Conservation (phyloP, 2,329 filamentous ascomycete genomes). For the Cryphonectria carpinicola region DNA sequence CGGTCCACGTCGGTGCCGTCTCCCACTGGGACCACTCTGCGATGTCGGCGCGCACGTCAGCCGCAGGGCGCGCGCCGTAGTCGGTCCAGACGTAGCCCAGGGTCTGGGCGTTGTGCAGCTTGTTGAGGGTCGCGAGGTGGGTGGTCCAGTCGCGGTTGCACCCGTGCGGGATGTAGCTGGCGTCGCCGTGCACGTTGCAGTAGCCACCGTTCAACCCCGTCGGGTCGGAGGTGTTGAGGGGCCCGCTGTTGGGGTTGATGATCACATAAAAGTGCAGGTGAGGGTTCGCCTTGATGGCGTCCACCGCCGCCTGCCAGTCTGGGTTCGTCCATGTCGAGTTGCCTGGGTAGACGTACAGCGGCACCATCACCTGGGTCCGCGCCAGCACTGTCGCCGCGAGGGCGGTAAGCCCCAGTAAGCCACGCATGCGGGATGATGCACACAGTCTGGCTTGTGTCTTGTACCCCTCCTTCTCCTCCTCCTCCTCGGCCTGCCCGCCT, state of each 20-base stretch:
- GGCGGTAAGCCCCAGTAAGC: slow-evolving; percentile 18
- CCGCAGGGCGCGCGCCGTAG: slow-evolving; percentile 22
- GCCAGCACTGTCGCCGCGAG: slow-evolving; percentile 21
- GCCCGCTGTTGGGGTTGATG: slow-evolving; percentile 30
- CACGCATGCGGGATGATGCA: slow-evolving; percentile 16
- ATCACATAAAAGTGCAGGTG: slow-evolving; percentile 28
- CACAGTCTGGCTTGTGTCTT: not conserved
- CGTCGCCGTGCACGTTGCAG: slow-evolving; percentile 25
- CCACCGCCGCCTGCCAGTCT: slow-evolving; percentile 26
- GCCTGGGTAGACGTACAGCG: slow-evolving; percentile 28
- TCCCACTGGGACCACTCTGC: slow-evolving; percentile 29
- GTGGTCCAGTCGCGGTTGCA: slow-evolving; percentile 32
- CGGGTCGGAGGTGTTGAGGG: slow-evolving; percentile 26
- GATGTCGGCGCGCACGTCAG: slow-evolving; percentile 25
- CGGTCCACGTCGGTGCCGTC: slow-evolving; percentile 22
- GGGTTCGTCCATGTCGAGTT: slow-evolving; percentile 28
- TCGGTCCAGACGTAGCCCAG: slow-evolving; percentile 29
- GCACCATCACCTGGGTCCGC: slow-evolving; percentile 26
- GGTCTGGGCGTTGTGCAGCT: slow-evolving; percentile 29
- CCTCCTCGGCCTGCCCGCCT: not conserved
- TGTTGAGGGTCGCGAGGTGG: slow-evolving; percentile 26
- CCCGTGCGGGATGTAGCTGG: slow-evolving; percentile 28
- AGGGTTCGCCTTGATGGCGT: slow-evolving; percentile 26
- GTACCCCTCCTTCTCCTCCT: too few species aligned
- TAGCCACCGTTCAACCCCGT: slow-evolving; percentile 24